phyloP scores from a whole-genome alignment of 2,329 filamentous ascomycete genomes.

The Colletotrichum sojae region DNA sequence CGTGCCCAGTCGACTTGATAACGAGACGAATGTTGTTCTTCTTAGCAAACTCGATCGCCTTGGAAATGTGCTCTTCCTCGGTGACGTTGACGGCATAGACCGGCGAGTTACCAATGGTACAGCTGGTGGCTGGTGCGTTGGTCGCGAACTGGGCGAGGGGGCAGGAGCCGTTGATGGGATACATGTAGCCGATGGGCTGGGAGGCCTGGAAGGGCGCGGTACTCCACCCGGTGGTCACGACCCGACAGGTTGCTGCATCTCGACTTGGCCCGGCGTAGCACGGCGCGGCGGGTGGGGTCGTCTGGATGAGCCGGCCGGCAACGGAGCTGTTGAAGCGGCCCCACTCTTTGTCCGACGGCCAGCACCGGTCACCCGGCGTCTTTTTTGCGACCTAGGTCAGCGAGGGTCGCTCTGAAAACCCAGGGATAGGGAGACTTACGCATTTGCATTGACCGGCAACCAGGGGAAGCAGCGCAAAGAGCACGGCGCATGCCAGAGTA shows the following conservation, averaged over 20 bases:
- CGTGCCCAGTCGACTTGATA: constrained; percentile 51
- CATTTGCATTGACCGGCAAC: constrained; percentile 23
- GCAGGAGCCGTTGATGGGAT: constrained; percentile 17
- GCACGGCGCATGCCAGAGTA: background rate
- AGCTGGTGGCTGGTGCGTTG: constrained; percentile 42
- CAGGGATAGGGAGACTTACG: background rate
- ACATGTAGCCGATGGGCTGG: constrained; percentile 25
- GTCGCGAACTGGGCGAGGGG: constrained; percentile 13
- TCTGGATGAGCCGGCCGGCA: constrained; percentile 63
- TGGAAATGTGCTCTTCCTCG: constrained; percentile 21
- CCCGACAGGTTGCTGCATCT: constrained; percentile 14
- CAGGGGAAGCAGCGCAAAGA: constrained; percentile 18
- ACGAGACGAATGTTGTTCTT: constrained; percentile 59
- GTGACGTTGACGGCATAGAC: constrained; percentile 36
- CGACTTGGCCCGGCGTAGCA: constrained; percentile 16
- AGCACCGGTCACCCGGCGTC: constrained; percentile 58
- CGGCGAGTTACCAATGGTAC: constrained; percentile 58
- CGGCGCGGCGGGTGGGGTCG: constrained; percentile 60
- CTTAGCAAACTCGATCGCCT: constrained; percentile 49
- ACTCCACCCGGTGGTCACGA: constrained; percentile 16
- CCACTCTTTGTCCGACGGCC: constrained; percentile 65
- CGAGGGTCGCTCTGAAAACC: too few relatives aligned
- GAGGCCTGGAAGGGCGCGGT: constrained; percentile 13
- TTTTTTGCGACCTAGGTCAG: background rate
- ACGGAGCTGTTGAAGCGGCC: constrained; percentile 64